A percentile compares a stretch with the other conserved stretches of the same genome.
Conservation (phyloP, 257 asterid genomes). For the Nicotiana otophora region DNA sequence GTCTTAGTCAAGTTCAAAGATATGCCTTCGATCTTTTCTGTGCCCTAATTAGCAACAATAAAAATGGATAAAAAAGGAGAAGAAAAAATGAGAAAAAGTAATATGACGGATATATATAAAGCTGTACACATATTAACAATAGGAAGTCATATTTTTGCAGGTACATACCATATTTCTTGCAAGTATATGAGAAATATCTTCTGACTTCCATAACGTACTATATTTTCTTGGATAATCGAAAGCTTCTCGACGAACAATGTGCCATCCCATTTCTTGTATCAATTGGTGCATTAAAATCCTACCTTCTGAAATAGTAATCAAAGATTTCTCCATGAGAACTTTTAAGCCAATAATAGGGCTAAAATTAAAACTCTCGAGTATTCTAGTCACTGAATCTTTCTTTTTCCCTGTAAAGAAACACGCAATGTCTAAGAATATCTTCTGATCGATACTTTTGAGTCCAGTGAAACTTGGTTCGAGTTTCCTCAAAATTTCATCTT, state of each 20-base stretch:
- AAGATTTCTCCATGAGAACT: slow-evolving; percentile 7
- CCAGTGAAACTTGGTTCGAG: not conserved
- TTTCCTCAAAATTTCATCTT: slow-evolving; percentile 6
- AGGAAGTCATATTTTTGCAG: not conserved
- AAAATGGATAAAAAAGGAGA: too few relatives aligned
- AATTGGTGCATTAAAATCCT: not conserved
- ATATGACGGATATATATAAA: not conserved
- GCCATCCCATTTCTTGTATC: slow-evolving; percentile 9
- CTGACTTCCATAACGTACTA: not conserved
- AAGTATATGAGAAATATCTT: not conserved
- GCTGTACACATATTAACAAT: not conserved
- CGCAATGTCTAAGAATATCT: slow-evolving; percentile 11
- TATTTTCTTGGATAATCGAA: not conserved
- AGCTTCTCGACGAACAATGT: slow-evolving; percentile 6
- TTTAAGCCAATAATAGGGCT: not conserved
- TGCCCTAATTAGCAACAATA: not conserved
- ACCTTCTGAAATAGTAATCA: not conserved
- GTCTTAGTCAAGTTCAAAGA: not conserved
- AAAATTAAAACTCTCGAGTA: slow-evolving; percentile 3
- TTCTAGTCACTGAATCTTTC: not conserved
- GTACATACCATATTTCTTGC: not conserved
- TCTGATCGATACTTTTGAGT: not conserved
- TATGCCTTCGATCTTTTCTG: slow-evolving; percentile 13
- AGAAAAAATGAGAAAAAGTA: not conserved
- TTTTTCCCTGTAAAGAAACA: not conserved